Evolutionary conservation across 2,329 filamentous ascomycete genomes (phyloP).

Genomic region (Verticillium longisporum): DNA sequence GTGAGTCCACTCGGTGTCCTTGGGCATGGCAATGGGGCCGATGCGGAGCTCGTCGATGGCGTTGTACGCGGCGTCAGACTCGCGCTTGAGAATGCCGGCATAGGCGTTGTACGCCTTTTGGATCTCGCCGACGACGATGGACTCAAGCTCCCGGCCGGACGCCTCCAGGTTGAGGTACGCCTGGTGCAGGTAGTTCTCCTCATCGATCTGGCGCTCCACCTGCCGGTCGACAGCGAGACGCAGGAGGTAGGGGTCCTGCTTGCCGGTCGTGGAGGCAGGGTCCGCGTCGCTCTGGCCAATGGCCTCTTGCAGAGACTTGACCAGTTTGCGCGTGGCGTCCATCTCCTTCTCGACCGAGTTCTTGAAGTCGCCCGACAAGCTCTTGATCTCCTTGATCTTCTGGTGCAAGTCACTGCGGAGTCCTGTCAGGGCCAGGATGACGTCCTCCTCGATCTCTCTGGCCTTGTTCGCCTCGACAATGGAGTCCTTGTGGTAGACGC

Average conservation of each 20-base stretch:
- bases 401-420: conserved; percentile 82
- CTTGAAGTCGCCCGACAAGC: conserved; percentile 88
- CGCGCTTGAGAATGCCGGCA: conserved; percentile 82
- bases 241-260: conserved; percentile 86
- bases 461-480: conserved; percentile 81
- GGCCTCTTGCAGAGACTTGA: conserved; percentile 74
- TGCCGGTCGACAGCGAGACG: conserved; percentile 82
- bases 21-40: conserved; percentile 87
- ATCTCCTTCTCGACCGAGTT: conserved; percentile 95
- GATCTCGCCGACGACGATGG: conserved; percentile 94
- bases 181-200: conserved; percentile 94
- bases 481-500: conserved; percentile 75
- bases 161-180: conserved; percentile 92
- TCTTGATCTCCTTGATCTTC: conserved; percentile 98
- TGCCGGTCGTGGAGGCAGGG: conserved; percentile 66
- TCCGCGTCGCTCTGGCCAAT: conserved; percentile 76
- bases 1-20: conserved; percentile 82
- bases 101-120: conserved; percentile 97
- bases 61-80: conserved; percentile 74
- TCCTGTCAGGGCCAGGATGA: conserved; percentile 79
- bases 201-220: conserved; percentile 86
- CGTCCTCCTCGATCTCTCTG: conserved; percentile 82
- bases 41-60: conserved; percentile 74
- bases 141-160: conserved; percentile 89
- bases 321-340: conserved; percentile 71